These are phyloP conservation scores for Clarireedia sp. DNA, from an alignment of 2,329 filamentous ascomycete genomes.

Conservation along the genomic window DNA sequence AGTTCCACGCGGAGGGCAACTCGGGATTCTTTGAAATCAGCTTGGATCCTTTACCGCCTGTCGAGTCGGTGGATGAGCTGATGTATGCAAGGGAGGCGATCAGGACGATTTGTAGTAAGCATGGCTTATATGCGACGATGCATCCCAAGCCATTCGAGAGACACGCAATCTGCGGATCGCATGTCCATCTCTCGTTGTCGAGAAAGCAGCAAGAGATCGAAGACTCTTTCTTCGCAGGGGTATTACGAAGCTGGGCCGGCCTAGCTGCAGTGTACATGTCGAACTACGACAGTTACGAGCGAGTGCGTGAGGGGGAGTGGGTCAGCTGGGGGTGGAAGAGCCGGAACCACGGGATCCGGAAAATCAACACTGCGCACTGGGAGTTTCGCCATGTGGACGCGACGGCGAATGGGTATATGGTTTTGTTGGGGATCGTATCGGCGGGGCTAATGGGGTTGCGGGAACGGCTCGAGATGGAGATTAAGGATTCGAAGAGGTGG, in stretches of 20 bases:
- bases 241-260: neutral
- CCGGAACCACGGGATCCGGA: constrained; percentile 63
- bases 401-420: constrained; percentile 70
- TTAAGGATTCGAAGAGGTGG: constrained; percentile 44
- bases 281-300: constrained; percentile 42
- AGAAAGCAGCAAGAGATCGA: neutral
- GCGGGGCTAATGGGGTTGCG: constrained; percentile 50
- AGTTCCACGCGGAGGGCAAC: constrained; percentile 66
- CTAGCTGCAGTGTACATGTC: constrained; percentile 41
- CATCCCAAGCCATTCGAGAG: constrained; percentile 53
- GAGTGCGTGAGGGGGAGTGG: constrained; percentile 62
- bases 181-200: neutral
- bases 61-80: constrained; percentile 63
- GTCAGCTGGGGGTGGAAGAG: constrained; percentile 75
- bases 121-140: constrained; percentile 59
- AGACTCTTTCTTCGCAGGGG: neutral
- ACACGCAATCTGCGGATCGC: neutral
- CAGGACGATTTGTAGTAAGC: constrained; percentile 50
- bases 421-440: constrained; percentile 49
- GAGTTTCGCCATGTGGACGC: constrained; percentile 70
- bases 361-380: constrained; percentile 60
- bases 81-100: constrained; percentile 64
- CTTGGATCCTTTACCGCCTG: constrained; percentile 51
- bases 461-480: constrained; percentile 35
- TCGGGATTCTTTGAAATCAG: constrained; percentile 71